phyloP scores from a whole-genome alignment of 257 asterid genomes.

The Gentiana straminea region DNA sequence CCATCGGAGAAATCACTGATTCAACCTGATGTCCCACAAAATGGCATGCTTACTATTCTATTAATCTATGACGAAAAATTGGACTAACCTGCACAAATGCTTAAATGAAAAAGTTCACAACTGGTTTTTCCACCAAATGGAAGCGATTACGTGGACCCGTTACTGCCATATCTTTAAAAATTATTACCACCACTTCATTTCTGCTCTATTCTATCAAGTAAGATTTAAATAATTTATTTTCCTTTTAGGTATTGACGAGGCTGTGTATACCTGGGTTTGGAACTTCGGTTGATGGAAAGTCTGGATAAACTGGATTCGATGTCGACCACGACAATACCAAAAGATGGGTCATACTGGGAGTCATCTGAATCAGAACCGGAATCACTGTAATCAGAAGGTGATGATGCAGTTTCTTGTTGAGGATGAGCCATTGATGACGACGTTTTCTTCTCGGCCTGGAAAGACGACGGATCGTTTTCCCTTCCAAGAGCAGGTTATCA shows the following conservation, averaged over 20 bases:
- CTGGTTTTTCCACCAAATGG: too few species aligned
- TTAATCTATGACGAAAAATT: too few species aligned
- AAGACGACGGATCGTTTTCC: background rate
- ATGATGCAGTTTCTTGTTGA: slow-evolving; percentile 2
- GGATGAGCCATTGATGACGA: slow-evolving; percentile 15
- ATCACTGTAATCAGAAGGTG: slow-evolving; percentile 20
- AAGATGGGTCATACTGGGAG: slow-evolving; percentile 44
- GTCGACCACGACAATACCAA: slow-evolving; percentile 40
- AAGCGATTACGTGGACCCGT: too few species aligned
- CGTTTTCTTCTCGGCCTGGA: background rate
- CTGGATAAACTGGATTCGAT: slow-evolving; percentile 35
- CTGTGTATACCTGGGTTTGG: slow-evolving; percentile 14
- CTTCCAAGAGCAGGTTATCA: background rate
- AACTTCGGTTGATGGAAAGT: slow-evolving; percentile 35
- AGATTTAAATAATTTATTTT: too few species aligned
- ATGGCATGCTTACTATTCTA: too few species aligned
- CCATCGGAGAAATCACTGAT: too few species aligned
- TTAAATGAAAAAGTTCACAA: too few species aligned
- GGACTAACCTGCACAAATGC: too few species aligned
- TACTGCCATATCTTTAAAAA: too few species aligned
- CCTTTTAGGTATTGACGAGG: too few species aligned
- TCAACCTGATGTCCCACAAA: too few species aligned
- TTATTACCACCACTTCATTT: slow-evolving; percentile 1
- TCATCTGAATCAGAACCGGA: slow-evolving; percentile 40
- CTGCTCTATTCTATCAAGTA: slow-evolving; percentile 39